phyloP scores from a whole-genome alignment of 169 alveolate species.

The Eimeria falciformis region DNA sequence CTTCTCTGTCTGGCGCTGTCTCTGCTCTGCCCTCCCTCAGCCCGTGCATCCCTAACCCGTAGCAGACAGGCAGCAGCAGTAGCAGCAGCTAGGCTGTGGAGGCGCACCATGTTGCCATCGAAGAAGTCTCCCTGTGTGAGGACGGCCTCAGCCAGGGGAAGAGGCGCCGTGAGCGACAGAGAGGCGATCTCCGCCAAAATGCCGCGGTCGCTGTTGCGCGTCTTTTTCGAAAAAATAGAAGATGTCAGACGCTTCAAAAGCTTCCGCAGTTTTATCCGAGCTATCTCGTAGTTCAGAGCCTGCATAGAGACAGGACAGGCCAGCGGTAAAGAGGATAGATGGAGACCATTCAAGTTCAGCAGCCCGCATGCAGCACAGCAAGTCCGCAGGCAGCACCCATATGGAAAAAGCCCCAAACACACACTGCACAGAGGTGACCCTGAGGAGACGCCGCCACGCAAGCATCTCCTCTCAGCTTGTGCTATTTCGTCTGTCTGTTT shows the following conservation, averaged over 20 bases:
- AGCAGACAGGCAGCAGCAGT: background rate
- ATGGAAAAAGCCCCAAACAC: too few relatives aligned
- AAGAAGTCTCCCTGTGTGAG: conserved; percentile 66
- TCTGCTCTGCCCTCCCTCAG: too few relatives aligned
- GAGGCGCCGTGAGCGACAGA: conserved; percentile 52
- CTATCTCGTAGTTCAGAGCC: conserved; percentile 66
- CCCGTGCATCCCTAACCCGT: background rate
- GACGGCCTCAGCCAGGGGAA: conserved; percentile 59
- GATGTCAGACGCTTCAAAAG: conserved; percentile 68
- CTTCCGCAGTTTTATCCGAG: conserved; percentile 68
- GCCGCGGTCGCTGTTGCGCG: conserved; percentile 2
- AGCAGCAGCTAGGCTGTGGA: background rate
- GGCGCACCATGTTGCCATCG: conserved; percentile 70
- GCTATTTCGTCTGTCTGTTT: too few relatives aligned
- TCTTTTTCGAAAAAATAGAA: conserved; percentile 18
- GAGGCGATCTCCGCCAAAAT: conserved; percentile 41
- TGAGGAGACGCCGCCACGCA: too few relatives aligned
- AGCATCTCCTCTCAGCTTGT: too few relatives aligned
- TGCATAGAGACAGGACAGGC: conserved; percentile 10
- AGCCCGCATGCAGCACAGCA: too few relatives aligned
- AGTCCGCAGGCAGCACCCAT: too few relatives aligned
- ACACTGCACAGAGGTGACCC: background rate
- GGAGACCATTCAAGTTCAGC: too few relatives aligned
- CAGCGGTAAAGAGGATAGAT: too few relatives aligned
- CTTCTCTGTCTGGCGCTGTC: background rate